Conservation (phyloP, 345 rosid species). For the Salix exigua region DNA sequence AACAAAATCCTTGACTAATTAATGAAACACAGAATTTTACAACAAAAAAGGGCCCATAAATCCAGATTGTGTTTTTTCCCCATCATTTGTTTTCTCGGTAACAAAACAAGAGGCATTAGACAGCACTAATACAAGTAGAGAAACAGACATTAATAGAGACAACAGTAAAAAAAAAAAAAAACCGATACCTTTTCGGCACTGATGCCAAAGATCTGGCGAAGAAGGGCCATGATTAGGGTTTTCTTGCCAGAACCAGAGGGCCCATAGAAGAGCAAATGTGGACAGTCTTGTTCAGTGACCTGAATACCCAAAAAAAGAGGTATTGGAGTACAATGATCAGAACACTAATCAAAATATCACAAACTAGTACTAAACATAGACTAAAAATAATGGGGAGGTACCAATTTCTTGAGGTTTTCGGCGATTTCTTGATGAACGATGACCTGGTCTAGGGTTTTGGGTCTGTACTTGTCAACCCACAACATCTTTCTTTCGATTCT, state of each 20-base stretch:
- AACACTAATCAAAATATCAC: not conserved
- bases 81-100: not conserved
- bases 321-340: not conserved
- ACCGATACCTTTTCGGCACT: conserved; percentile 77
- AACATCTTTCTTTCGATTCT: conserved; percentile 44
- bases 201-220: conserved; percentile 76
- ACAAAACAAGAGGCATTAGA: not conserved
- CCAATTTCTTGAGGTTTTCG: conserved; percentile 83
- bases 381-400: conserved; percentile 14
- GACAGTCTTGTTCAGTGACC: conserved; percentile 95
- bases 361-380: not conserved
- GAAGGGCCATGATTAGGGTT: conserved; percentile 94
- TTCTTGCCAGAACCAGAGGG: conserved; percentile 97
- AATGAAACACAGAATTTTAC: too few species aligned
- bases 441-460: conserved; percentile 77
- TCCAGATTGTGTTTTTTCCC: not conserved
- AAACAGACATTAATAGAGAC: not conserved
- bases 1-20: not conserved
- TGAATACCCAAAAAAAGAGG: conserved; percentile 14
- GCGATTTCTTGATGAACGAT: conserved; percentile 79
- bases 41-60: too few species aligned
- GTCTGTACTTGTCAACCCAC: conserved; percentile 99
- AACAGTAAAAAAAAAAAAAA: not conserved
- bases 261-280: conserved; percentile 95
- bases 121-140: not conserved